Base-by-base conservation (phyloP, 306 rosid genomes). In the Pterocarpus macrocarpus region DNA sequence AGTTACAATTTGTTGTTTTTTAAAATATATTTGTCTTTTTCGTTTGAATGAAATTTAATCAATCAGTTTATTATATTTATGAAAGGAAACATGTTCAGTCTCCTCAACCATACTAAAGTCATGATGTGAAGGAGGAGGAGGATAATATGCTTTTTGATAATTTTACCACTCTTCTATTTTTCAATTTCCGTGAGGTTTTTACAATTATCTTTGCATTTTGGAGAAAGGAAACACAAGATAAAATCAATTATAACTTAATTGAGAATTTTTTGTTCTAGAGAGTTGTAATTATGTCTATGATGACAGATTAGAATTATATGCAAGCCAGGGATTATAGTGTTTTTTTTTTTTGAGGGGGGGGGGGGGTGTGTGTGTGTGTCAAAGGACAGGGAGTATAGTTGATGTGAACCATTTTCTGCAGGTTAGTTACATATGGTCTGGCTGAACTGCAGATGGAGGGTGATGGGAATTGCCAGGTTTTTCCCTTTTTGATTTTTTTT, bases 401-500 rank as follows among this genome's bases (percentile, higher is more conserved):
- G 28, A 22, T 22, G 28, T 22, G 28, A 22, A 22, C 39, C 33
- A 34, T 75, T 81, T 75, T 35, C 57, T 87, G 61, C 89, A 95
- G 99, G 90, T 80, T 96, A 86, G 91, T 71, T 75, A 89, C 97
- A 8, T 90, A 96, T 87, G 94, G 91, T 79, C 86, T 96, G 80
- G 87, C 90, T 38, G 99, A 92, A 82, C 89, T 93, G 57, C 99
- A 89, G 81, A 96, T 96, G 83, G 97, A 96, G 90, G 99, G 99
- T 78, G 99, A 96, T 82, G 99, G 99, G 80, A 96, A 96, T 88
- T 96, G 99, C 75, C 99, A 96, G 99, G 99, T 96, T 78, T 71
- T 80, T 55, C 0, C 17, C 64, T 7, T 67, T 59, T 74, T 61
- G 10, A 16, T 76, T 74, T 82, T 43, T 1, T 14, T 67, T n/a